Conservation (phyloP, 78 protist genomes). For the Dictyostelium brefeldianum region DNA sequence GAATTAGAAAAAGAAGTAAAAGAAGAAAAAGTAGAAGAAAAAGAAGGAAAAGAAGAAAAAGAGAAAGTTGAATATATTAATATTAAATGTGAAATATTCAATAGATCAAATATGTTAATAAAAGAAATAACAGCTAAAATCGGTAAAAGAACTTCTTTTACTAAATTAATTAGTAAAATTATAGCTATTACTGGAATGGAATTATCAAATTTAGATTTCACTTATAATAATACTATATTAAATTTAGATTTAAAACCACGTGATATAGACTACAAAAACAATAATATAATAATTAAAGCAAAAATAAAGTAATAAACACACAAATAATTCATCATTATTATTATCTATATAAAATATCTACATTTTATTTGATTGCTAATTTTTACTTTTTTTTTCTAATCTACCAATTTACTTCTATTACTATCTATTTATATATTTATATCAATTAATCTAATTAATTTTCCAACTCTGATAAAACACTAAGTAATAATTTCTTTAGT, state of each 20-base stretch:
- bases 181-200: neutral
- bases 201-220: neutral
- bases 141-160: neutral
- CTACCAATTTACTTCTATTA: neutral
- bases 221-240: neutral
- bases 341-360: too few relatives aligned
- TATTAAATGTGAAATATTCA: constrained; percentile 1
- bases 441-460: neutral
- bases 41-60: neutral
- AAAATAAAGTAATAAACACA: neutral
- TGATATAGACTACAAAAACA: neutral
- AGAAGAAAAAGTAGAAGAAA: neutral
- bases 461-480: constrained; percentile 7
- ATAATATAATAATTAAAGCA: neutral
- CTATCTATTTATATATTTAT: neutral
- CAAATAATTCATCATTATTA: neutral
- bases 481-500: neutral
- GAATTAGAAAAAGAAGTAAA: neutral
- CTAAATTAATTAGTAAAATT: neutral
- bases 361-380: too few relatives aligned
- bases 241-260: neutral
- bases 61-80: neutral
- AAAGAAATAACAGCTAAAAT: neutral
- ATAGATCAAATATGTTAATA: neutral
- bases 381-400: too few relatives aligned